These are phyloP conservation scores for Leccinum truebloodii DNA, from an alignment of 768 basidiomycete genomes.

Conservation along the genomic window DNA sequence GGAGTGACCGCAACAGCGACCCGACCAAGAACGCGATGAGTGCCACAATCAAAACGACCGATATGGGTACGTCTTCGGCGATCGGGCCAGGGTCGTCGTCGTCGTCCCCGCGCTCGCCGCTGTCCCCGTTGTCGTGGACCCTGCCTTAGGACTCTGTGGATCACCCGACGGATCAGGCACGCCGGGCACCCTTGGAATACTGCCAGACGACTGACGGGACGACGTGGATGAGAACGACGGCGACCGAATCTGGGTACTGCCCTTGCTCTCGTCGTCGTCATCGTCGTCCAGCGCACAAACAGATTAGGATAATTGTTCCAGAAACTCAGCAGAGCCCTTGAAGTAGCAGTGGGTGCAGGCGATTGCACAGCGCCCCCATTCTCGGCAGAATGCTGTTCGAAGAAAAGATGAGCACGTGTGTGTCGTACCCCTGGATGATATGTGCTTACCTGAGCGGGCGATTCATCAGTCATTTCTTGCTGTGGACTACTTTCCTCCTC, in stretches of 20 bases:
- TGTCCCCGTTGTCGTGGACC: neutral
- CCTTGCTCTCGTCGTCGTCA: slow-evolving; percentile 25
- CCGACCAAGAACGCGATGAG: slow-evolving; percentile 91
- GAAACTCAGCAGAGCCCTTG: slow-evolving; percentile 57
- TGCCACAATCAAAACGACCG: slow-evolving; percentile 71
- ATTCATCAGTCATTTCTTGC: slow-evolving; percentile 23
- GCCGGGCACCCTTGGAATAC: slow-evolving; percentile 38
- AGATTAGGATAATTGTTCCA: slow-evolving; percentile 61
- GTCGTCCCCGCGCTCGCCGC: neutral
- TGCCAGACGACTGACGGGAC: slow-evolving; percentile 27
- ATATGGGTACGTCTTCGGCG: slow-evolving; percentile 38
- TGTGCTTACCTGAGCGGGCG: slow-evolving; percentile 23
- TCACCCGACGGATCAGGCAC: slow-evolving; percentile 27
- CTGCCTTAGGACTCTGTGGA: neutral
- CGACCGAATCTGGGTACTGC: slow-evolving; percentile 17
- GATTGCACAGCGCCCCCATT: slow-evolving; percentile 24
- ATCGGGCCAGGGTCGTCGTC: slow-evolving; percentile 5
- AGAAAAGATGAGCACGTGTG: neutral
- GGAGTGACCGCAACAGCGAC: slow-evolving; percentile 82
- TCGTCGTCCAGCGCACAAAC: slow-evolving; percentile 50
- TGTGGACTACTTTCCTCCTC: slow-evolving; percentile 19
- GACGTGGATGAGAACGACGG: slow-evolving; percentile 18
- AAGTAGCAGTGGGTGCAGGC: slow-evolving; percentile 21
- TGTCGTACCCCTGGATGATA: neutral
- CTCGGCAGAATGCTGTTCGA: slow-evolving; percentile 25